Base-by-base conservation (phyloP, 495 filamentous ascomycete genomes). In the Arthonia radiata region DNA sequence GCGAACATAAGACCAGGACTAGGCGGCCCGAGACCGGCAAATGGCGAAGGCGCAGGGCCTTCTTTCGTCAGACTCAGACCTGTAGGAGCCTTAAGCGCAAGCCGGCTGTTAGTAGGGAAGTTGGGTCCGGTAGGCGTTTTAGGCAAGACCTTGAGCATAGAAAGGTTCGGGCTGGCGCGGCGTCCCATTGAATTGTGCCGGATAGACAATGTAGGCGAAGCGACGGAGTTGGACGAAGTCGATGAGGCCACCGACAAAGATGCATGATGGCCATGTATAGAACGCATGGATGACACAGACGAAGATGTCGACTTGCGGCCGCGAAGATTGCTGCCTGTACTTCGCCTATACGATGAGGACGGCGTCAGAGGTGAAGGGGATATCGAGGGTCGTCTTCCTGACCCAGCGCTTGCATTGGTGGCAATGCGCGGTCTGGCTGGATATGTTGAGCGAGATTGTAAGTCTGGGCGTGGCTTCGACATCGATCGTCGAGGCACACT, bases 261-360 rank as follows among this genome's bases (percentile, higher is more conserved):
- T 90, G 81, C 46, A 29, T 89, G 79, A 39, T 90, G 81, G 15
- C 49, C 42, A 30, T 48, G 50, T 38, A 94, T 77, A 24, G 75
- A 86, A 24, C 83, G 70, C 33, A 94, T 71, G 0, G 80, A 91
- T 10, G 79, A 91, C 13, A 97, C 67, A 6, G 86, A 94, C 2
- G 81, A 92, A 4, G 83, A 93, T 3, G 86, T 94, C 2, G 83
- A 93, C 45, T 92, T 94, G 32, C 86, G 65, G 17, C 86, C 89
- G 22, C 83, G 67, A 12, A 94, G 59, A 23, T 75, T 78, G 13
- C 61, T 64, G 5, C 69, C 69, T 23, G 62, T 55, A 13, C 74
- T 75, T 17, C 82, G 64, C 11, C 19, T 22, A 22, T 22, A 22
- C 36, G 82, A 72, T 2, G 76, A 81, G 13, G 75, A 73, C 18